Evolutionary conservation across 2,329 filamentous ascomycete species (phyloP), one percentile per base, ranked within the genome.

Genomic region (Colletotrichum sp.): DNA sequence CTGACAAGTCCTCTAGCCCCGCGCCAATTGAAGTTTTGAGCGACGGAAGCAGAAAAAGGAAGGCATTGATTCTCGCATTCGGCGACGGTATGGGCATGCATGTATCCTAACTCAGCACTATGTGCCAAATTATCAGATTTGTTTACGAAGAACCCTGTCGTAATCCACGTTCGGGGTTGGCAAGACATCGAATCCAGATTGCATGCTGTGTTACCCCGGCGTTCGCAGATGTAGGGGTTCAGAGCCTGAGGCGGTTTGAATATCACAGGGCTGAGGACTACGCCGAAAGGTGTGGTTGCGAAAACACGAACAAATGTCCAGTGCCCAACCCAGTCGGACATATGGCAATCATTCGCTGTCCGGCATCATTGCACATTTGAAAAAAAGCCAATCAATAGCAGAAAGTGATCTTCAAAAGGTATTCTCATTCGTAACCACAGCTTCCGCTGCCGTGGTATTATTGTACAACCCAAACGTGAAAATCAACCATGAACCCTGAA

Each of bases 401-500:
- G 39, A 65, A 68, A 12, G 16, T 80, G 78, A 83, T 86, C 81
- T 88, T 89, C 83, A 86, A 83, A 87, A 86, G 87, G 83, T 88
- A 85, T 88, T 89, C 88, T 90, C 87, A 90, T 92, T 91, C 90
- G 88, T 92, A 87, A 91, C 90, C 90, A 88, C 91, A 88, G 89
- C 72, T 75, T 68, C 72, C 66, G 66, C 69, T 75, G 72, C 90
- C 91, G 90, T 91, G 90, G 89, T 89, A 90, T 91, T 93, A 93
- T 92, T 93, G 91, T 93, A 93, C 92, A 93, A 91, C 91, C 92
- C 89, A 86, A 88, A 90, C 88, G 86, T 88, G 84, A 90, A 90
- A 80, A 79, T 79, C 78, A 79, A 80, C 92, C 93, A 87, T 92
- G 91, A 93, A 92, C 92, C 93, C 92, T 92, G 91, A 92, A 93